These are phyloP conservation scores for Cadophora gregata DNA, from an alignment of 2,329 filamentous ascomycete genomes.

Conservation along the genomic window DNA sequence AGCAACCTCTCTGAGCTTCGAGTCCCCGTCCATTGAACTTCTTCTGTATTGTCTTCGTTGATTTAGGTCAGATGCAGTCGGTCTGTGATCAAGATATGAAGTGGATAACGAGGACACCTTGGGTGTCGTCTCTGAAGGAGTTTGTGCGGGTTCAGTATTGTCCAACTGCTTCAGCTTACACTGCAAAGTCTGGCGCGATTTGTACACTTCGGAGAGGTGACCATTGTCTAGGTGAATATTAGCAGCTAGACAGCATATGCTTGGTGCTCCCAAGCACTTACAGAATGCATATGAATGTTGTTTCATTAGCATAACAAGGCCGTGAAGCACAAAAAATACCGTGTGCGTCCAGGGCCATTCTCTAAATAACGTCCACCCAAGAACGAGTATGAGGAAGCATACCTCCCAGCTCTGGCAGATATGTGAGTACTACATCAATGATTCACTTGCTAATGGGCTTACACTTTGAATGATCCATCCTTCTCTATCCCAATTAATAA, in stretches of 20 bases:
- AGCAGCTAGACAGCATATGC: background rate
- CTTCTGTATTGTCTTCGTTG: conserved; percentile 50
- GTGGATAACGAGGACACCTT: conserved; percentile 51
- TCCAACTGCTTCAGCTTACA: conserved; percentile 63
- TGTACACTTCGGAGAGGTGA: conserved; percentile 67
- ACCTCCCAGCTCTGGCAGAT: conserved; percentile 68
- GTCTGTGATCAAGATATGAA: conserved; percentile 51
- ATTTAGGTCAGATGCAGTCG: conserved; percentile 50
- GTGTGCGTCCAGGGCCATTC: conserved; percentile 87
- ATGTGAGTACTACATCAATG: background rate
- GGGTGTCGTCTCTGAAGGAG: conserved; percentile 51
- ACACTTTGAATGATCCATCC: conserved; percentile 79
- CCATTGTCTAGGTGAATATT: conserved; percentile 62
- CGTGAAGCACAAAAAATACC: conserved; percentile 77
- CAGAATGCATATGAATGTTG: conserved; percentile 80
- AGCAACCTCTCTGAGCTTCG: conserved; percentile 65
- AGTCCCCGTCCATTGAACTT: conserved; percentile 30
- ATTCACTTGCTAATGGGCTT: conserved; percentile 36
- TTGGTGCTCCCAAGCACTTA: conserved; percentile 20
- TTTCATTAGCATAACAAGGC: conserved; percentile 81
- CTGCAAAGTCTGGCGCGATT: conserved; percentile 53
- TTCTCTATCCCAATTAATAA: conserved; percentile 67
- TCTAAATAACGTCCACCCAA: conserved; percentile 70
- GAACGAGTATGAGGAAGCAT: conserved; percentile 63
- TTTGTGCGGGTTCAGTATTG: conserved; percentile 53